Conservation (phyloP, 352 stramenopile genomes). For the Phytophthora niederhauseri region DNA sequence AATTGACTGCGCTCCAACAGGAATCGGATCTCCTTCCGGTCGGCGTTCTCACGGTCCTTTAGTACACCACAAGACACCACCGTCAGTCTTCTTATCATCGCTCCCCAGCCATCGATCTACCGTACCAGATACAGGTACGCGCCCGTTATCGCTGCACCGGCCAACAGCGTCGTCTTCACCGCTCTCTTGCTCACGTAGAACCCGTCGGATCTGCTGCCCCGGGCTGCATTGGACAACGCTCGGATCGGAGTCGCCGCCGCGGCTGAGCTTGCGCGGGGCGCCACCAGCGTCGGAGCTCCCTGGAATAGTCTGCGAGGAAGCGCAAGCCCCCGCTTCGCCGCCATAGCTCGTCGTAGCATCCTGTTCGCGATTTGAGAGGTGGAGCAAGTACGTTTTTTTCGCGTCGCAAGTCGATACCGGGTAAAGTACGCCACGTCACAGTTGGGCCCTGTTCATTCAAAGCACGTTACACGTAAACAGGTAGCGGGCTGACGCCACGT, state of each 20-base stretch:
- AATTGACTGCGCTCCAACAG: slow-evolving; percentile 19
- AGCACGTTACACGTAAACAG: background rate
- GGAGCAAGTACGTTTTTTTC: slow-evolving; percentile 6
- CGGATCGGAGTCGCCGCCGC: slow-evolving; percentile 2
- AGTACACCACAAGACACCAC: background rate
- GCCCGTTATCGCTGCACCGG: slow-evolving; percentile 8
- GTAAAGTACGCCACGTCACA: background rate
- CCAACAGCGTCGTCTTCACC: background rate
- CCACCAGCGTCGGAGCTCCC: background rate
- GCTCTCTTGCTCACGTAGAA: slow-evolving; percentile 16
- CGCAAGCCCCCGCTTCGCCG: background rate
- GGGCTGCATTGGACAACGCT: slow-evolving; percentile 13
- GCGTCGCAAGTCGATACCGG: background rate
- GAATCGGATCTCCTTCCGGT: slow-evolving; percentile 20
- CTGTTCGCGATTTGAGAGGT: slow-evolving; percentile 14
- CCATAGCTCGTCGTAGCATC: slow-evolving; percentile 13
- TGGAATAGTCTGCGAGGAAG: slow-evolving; percentile 8
- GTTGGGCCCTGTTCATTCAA: slow-evolving; percentile 3
- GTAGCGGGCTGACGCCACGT: background rate
- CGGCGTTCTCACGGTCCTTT: slow-evolving; percentile 18
- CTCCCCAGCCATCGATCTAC: background rate
- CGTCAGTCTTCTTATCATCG: background rate
- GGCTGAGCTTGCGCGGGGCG: background rate
- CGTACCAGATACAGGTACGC: slow-evolving; percentile 26
- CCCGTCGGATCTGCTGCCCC: slow-evolving; percentile 8